Conservation (phyloP, 1,284 basidiomycete genomes). For the Trametes hirsuta region DNA sequence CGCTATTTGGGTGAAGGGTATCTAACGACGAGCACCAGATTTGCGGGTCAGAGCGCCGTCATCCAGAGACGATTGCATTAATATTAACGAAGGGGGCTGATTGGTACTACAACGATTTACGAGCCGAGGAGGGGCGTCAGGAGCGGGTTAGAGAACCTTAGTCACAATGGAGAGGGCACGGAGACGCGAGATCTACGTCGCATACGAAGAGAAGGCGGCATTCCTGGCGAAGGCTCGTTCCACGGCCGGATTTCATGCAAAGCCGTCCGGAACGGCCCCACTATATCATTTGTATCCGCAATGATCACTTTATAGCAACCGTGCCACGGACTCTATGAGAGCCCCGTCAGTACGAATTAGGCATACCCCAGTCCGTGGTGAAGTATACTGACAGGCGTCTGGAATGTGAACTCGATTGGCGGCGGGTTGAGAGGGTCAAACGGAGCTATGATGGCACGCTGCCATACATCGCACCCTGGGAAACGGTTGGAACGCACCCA, state of each 20-base stretch:
- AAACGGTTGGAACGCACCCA: neutral
- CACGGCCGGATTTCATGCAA: neutral
- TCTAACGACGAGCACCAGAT: too few species aligned
- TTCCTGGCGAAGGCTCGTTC: neutral
- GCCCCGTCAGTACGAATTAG: neutral
- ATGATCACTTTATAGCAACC: neutral
- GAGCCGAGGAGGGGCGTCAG: too few species aligned
- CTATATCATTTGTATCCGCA: neutral
- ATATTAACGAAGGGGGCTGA: too few species aligned
- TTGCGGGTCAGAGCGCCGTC: too few species aligned
- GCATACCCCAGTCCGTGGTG: too few species aligned
- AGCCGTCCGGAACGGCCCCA: neutral
- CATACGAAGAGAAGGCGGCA: neutral
- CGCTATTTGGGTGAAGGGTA: too few species aligned
- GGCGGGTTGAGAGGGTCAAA: neutral
- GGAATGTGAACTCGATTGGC: neutral
- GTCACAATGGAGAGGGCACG: too few species aligned
- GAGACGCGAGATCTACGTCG: too few species aligned
- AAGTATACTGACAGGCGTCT: too few species aligned
- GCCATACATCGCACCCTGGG: neutral
- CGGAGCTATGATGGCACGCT: neutral
- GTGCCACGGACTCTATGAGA: neutral
- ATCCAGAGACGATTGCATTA: too few species aligned
- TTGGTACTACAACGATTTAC: too few species aligned
- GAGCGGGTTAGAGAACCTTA: too few species aligned